These are phyloP conservation scores for Colletotrichum paranaense DNA, from an alignment of 2,329 filamentous ascomycete species.

Conservation along the genomic window DNA sequence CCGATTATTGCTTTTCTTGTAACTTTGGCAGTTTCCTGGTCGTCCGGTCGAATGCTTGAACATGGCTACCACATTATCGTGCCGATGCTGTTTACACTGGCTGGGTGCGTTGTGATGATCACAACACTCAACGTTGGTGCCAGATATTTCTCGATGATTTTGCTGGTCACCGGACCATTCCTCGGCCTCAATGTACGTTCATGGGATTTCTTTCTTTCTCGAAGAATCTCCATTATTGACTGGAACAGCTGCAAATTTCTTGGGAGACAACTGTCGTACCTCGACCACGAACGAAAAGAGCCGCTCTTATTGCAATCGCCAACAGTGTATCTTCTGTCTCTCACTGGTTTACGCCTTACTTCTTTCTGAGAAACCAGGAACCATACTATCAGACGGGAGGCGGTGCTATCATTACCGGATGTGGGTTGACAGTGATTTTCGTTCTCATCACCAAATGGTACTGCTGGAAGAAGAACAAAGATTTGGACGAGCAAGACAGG, in stretches of 20 bases:
- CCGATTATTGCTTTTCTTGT: slow-evolving; percentile 54
- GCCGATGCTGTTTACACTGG: slow-evolving; percentile 48
- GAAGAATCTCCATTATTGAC: neutral
- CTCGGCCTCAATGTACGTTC: slow-evolving; percentile 46
- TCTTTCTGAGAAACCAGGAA: slow-evolving; percentile 45
- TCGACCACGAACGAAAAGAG: slow-evolving; percentile 51
- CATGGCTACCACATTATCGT: slow-evolving; percentile 53
- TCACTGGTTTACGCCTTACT: slow-evolving; percentile 56
- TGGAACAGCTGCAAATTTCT: slow-evolving; percentile 46
- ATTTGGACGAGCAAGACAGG: slow-evolving; percentile 37
- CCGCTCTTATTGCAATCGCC: slow-evolving; percentile 54
- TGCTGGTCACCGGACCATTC: slow-evolving; percentile 51
- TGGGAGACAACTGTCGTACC: slow-evolving; percentile 56
- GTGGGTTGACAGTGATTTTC: slow-evolving; percentile 38
- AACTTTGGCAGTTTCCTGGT: slow-evolving; percentile 50
- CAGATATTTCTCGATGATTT: slow-evolving; percentile 55
- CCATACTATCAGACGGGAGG: slow-evolving; percentile 45
- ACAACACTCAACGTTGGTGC: slow-evolving; percentile 51
- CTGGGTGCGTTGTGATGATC: slow-evolving; percentile 55
- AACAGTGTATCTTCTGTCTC: slow-evolving; percentile 52
- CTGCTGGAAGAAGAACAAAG: slow-evolving; percentile 41
- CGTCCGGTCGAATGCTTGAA: slow-evolving; percentile 49
- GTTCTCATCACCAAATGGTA: slow-evolving; percentile 39
- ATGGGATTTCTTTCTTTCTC: neutral
- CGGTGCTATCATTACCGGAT: slow-evolving; percentile 42